Conservation (phyloP, 441 rosid genomes). For the Raphanus hybrid region DNA sequence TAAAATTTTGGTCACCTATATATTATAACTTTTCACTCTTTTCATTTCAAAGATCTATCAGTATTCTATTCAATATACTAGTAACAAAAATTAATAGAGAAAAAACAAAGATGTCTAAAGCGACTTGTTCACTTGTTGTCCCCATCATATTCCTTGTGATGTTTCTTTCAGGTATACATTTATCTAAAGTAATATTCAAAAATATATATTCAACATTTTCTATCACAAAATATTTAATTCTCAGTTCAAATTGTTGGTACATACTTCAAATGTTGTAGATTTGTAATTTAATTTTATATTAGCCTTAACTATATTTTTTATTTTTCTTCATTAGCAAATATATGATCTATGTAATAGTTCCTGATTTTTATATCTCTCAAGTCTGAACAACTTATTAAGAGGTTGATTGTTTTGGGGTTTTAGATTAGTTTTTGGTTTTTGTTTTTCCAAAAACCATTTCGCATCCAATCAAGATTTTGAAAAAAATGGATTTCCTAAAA, state of each 20-base stretch:
- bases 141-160: neutral
- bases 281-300: neutral
- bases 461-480: too few species aligned
- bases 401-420: too few species aligned
- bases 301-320: neutral
- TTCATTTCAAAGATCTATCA: too few species aligned
- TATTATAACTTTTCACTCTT: too few species aligned
- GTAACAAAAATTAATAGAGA: neutral
- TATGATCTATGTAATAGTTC: neutral
- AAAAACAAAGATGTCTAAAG: neutral
- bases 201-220: neutral
- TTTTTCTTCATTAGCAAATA: neutral
- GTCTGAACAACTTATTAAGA: neutral
- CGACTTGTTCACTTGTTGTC: neutral
- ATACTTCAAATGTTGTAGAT: neutral
- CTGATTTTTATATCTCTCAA: neutral
- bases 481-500: too few species aligned
- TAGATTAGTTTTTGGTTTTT: too few species aligned
- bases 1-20: too few species aligned
- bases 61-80: neutral
- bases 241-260: neutral
- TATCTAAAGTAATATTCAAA: neutral
- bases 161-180: conserved; percentile 1
- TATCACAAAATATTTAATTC: neutral
- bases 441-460: too few species aligned